Evolutionary conservation across 106 monocot species (phyloP), one percentile per base, ranked within the genome.

Genomic region (Iris macrosiphon): DNA sequence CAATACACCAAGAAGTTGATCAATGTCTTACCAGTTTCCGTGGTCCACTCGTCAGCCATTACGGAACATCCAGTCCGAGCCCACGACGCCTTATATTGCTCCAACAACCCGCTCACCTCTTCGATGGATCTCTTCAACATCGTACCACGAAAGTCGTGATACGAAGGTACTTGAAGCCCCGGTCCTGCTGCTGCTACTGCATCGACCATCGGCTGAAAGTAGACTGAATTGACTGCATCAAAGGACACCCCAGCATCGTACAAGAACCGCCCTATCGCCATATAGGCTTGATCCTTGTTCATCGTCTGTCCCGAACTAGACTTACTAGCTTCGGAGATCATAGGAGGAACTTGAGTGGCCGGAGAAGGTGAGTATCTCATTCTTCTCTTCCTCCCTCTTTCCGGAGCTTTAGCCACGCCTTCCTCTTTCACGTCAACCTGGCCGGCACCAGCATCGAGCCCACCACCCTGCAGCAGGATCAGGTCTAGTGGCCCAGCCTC

Each of bases 1-100:
- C 91, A 98, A 30, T 91, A 87, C 16, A 87, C 83, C 27, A 83
- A 29, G 28, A 98, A 80, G 45, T 87, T 98, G 33, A 98, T 84
- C 49, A 87, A 17, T 10, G 74, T 91, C 39, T 66, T 80, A 26
- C 83, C 82, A 13, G 28, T 65, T 24, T 70, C 64, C 0, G 79
- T 75, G 7, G 44, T 73, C 80, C 80, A 87, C 42, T 98, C 98
- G 67, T 98, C 90, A 2, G 91, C 87, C 68, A 98, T 59, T 6
- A 98, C 30, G 1, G 98, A 83, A 25, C 98, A 98, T 0, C 98
- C 98, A 5, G 87, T 98, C 3, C 80, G 57, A 48, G 52, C 61
- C 98, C 98, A 98, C 3, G 70, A 69, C 19, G 21, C 44, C 65
- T 63, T 79, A 61, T 55, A 87, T 2, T 61, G 65, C 27, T 80